A percentile compares a stretch with the other conserved stretches of the same genome.
These are phyloP conservation scores for Solanum bulbocastanum DNA, from an alignment of 257 asterid species.

Conservation along the genomic window DNA sequence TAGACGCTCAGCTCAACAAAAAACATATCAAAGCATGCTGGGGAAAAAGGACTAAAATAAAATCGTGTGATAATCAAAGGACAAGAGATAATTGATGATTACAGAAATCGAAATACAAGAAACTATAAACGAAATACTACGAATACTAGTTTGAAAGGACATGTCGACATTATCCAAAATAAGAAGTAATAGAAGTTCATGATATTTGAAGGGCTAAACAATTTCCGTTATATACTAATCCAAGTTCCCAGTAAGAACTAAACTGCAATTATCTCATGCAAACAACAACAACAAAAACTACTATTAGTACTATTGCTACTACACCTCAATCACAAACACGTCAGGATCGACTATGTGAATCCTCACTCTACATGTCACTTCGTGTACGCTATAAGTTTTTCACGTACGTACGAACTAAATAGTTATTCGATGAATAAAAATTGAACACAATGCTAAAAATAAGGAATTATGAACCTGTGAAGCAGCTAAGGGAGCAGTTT, in stretches of 20 bases:
- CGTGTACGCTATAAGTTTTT: not conserved
- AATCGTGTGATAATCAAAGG: not conserved
- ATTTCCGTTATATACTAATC: not conserved
- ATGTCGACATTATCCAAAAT: not conserved
- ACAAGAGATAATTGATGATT: not conserved
- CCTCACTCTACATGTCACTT: not conserved
- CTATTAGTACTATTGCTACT: not conserved
- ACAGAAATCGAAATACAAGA: not conserved
- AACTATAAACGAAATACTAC: not conserved
- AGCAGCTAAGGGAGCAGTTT: conserved; percentile 83
- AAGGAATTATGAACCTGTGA: conserved; percentile 34
- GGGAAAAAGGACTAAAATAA: not conserved
- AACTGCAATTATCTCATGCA: not conserved
- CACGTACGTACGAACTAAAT: not conserved
- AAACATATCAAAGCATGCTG: not conserved
- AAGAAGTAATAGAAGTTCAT: not conserved
- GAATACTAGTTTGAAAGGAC: not conserved
- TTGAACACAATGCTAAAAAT: not conserved
- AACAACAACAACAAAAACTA: not conserved
- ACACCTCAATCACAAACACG: not conserved
- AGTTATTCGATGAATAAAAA: not conserved
- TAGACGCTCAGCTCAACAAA: not conserved
- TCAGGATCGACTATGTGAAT: not conserved
- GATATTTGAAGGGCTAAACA: not conserved
- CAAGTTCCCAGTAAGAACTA: not conserved